A percentile compares a stretch with the other conserved stretches of the same genome.
Conservation (phyloP, 2,329 filamentous ascomycete genomes). For the Cytospora paraplurivora region DNA sequence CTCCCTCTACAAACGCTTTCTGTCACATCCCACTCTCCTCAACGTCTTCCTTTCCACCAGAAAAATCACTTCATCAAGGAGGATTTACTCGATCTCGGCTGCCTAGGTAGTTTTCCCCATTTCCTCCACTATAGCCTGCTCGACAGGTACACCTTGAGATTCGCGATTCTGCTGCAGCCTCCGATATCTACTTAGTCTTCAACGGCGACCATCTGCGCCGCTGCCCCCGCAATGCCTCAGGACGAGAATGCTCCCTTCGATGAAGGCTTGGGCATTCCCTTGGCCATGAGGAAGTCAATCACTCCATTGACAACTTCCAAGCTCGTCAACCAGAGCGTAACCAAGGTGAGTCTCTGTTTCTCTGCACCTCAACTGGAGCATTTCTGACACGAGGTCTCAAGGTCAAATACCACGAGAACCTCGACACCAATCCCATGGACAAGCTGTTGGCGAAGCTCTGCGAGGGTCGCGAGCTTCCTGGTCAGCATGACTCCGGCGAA, state of each 20-base stretch:
- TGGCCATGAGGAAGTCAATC: slow-evolving; percentile 47
- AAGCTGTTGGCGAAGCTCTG: slow-evolving; percentile 63
- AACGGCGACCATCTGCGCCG: slow-evolving; percentile 3
- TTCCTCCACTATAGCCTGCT: slow-evolving; percentile 20
- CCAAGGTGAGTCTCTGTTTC: slow-evolving; percentile 48
- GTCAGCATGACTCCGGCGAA: slow-evolving; percentile 66
- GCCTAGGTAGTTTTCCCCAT: slow-evolving; percentile 18
- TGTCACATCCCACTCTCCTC: slow-evolving; percentile 18
- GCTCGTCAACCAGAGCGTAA: slow-evolving; percentile 55
- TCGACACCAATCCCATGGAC: slow-evolving; percentile 63
- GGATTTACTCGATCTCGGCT: slow-evolving; percentile 28
- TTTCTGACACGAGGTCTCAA: slow-evolving; percentile 35
- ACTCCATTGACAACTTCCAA: slow-evolving; percentile 55
- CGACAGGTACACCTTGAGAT: slow-evolving; percentile 19
- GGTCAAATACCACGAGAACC: slow-evolving; percentile 45
- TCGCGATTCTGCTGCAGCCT: slow-evolving; percentile 18
- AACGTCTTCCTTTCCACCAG: neutral
- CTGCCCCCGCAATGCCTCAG: slow-evolving; percentile 20
- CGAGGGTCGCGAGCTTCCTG: slow-evolving; percentile 47
- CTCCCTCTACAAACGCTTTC: slow-evolving; percentile 17
- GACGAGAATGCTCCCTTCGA: slow-evolving; percentile 27
- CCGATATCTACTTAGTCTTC: neutral
- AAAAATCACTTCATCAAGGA: slow-evolving; percentile 16
- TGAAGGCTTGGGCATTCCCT: slow-evolving; percentile 3
- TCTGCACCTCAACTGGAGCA: slow-evolving; percentile 26